Evolutionary conservation across 75 land plant genomes (phyloP).

Genomic region (Picea glauca): DNA sequence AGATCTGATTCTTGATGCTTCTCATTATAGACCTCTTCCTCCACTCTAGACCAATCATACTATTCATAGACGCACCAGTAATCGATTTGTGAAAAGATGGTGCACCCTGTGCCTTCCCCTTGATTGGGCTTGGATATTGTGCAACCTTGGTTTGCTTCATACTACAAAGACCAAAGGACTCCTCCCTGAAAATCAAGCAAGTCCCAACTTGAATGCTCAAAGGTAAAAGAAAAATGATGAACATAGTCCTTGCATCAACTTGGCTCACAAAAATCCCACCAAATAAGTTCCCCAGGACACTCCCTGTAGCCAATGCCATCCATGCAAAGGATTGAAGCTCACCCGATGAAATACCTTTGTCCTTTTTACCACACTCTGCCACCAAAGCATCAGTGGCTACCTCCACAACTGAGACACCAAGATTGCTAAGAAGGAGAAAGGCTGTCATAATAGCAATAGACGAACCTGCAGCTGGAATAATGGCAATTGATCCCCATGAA

Average conservation of each 20-base stretch:
- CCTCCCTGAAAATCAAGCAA: slow-evolving; percentile 47
- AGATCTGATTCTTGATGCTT: slow-evolving; percentile 25
- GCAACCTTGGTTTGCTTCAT: background rate
- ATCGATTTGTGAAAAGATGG: background rate
- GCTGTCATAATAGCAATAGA: slow-evolving; percentile 45
- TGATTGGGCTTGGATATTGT: slow-evolving; percentile 5
- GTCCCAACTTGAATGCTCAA: slow-evolving; percentile 45
- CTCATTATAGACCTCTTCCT: slow-evolving; percentile 16
- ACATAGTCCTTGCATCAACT: slow-evolving; percentile 54
- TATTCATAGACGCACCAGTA: background rate
- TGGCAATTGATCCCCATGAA: slow-evolving; percentile 72
- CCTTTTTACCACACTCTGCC: slow-evolving; percentile 45
- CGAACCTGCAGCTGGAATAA: slow-evolving; percentile 38
- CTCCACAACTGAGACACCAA: slow-evolving; percentile 82
- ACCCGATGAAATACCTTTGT: slow-evolving; percentile 13
- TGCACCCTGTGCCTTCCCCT: slow-evolving; percentile 6
- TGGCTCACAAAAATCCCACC: slow-evolving; percentile 57
- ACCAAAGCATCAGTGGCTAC: slow-evolving; percentile 84
- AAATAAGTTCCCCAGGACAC: slow-evolving; percentile 63
- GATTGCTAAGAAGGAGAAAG: slow-evolving; percentile 68
- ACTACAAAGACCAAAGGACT: slow-evolving; percentile 27
- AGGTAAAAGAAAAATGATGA: slow-evolving; percentile 44
- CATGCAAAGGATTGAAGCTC: slow-evolving; percentile 84
- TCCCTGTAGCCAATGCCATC: slow-evolving; percentile 68
- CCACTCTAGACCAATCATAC: background rate